Evolutionary conservation across 176 grass and related monocot genomes (phyloP).

Genomic region (Microstegium vimineum): DNA sequence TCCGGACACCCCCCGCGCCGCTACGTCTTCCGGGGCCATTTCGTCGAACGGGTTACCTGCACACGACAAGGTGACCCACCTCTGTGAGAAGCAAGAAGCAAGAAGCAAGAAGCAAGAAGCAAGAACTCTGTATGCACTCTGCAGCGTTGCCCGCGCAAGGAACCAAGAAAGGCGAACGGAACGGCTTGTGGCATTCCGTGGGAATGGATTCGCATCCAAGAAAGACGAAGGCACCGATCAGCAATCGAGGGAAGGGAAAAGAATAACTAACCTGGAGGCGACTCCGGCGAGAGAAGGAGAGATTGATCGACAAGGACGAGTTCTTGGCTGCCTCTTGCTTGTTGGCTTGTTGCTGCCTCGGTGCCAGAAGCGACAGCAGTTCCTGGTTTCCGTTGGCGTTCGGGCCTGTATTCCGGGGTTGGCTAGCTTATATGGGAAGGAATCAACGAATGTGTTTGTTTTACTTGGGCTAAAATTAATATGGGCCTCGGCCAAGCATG

Average conservation of each 20-base stretch:
- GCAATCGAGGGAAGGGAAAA: neutral
- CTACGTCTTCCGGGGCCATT: neutral
- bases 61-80: neutral
- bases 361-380: neutral
- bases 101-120: too few species aligned
- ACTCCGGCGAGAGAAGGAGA: neutral
- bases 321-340: too few species aligned
- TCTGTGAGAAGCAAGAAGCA: neutral
- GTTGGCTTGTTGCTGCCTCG: neutral
- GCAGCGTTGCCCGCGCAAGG: neutral
- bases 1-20: neutral
- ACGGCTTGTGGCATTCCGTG: neutral
- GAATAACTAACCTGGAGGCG: neutral
- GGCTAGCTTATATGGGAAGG: too few species aligned
- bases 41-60: constrained; percentile 12
- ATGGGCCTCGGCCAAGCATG: too few species aligned
- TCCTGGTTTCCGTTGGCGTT: neutral
- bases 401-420: too few species aligned
- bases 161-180: neutral
- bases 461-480: neutral
- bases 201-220: neutral
- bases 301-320: too few species aligned
- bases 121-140: neutral
- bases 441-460: neutral
- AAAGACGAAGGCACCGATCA: neutral